Evolutionary conservation across 2,329 filamentous ascomycete species (phyloP), one percentile per base, ranked within the genome.

Genomic region (Clarireedia paspali): DNA sequence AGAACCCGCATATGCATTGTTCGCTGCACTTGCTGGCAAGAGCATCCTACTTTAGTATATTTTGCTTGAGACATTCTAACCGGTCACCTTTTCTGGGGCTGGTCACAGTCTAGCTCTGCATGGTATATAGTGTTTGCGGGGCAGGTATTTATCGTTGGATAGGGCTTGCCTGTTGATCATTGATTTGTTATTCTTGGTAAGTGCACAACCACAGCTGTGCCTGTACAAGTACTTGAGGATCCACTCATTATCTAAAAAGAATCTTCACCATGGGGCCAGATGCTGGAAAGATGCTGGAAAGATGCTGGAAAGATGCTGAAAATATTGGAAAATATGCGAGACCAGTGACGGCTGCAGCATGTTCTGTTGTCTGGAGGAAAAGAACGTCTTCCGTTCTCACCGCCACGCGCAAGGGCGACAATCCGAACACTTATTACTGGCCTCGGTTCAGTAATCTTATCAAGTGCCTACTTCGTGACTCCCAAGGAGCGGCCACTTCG

Each of bases 51-150:
- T 20, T 20, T 20, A 20, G 2, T 20, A 50, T 42, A 36, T 54
- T 38, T 24, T 36, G 26, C 39, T 26, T 34, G 40, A 46, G 39
- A 38, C 34, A 46, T n/a, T 47, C 40, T n/a, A 50, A 34, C 36
- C 38, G 20, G 38, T 47, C 20, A n/a, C 26, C 15, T 50, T 50
- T 50, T 17, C 36, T 50, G 20, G 38, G 30, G 26, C 45, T 20
- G 20, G 12, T 38, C 27, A 55, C 14, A 55, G 17, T 24, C 20
- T 34, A 55, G 46, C 20, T 38, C 30, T 26, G 14, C 23, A 30
- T 6, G n/a, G 36, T 20, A 51, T 53, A 9, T 26, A 50, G 17
- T 26, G 23, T 53, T 55, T 55, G 53, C 38, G 53, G 53, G 47
- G 53, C 53, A 44, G 20, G 42, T 15, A 6, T 46, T 46, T 46